Percentiles rank a stretch among this genome's conserved stretches.
Evolutionary conservation across 768 basidiomycete genomes (phyloP).

Genomic region (Royoungia palumana): DNA sequence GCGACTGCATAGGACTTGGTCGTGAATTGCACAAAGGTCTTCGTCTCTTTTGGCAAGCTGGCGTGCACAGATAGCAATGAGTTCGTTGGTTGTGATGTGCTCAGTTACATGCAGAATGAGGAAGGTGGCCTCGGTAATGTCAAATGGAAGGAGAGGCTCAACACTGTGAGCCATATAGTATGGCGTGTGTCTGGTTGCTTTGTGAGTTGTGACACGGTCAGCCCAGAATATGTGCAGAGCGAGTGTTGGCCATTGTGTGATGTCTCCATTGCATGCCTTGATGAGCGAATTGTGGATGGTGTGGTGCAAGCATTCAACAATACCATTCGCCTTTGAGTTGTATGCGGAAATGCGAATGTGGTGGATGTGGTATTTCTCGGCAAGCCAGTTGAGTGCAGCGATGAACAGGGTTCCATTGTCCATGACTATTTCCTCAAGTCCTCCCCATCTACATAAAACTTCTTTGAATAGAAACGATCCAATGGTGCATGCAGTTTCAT

Average conservation of each 20-base stretch:
- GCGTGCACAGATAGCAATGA: slow-evolving; percentile 21
- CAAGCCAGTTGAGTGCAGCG: slow-evolving; percentile 20
- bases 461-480: slow-evolving; percentile 36
- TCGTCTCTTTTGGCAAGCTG: slow-evolving; percentile 23
- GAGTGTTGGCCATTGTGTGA: not conserved
- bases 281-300: slow-evolving; percentile 30
- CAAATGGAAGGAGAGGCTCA: no score
- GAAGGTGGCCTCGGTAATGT: slow-evolving; percentile 30
- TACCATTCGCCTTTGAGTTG: slow-evolving; percentile 42
- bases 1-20: slow-evolving; percentile 6
- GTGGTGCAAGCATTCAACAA: slow-evolving; percentile 31
- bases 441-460: slow-evolving; percentile 35
- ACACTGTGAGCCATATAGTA: no score
- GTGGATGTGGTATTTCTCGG: slow-evolving; percentile 29
- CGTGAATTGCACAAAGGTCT: slow-evolving; percentile 1
- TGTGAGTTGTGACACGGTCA: slow-evolving; percentile 14
- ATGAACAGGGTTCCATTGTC: slow-evolving; percentile 40
- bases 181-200: no score
- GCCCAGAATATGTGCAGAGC: not conserved
- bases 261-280: no score
- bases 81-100: slow-evolving; percentile 13
- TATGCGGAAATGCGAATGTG: slow-evolving; percentile 42
- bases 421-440: slow-evolving; percentile 35
- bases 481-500: slow-evolving; percentile 27
- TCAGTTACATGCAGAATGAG: slow-evolving; percentile 16